Evolutionary conservation across 129 eudicot genomes (phyloP).

Genomic region (Ambrosia trifida): DNA sequence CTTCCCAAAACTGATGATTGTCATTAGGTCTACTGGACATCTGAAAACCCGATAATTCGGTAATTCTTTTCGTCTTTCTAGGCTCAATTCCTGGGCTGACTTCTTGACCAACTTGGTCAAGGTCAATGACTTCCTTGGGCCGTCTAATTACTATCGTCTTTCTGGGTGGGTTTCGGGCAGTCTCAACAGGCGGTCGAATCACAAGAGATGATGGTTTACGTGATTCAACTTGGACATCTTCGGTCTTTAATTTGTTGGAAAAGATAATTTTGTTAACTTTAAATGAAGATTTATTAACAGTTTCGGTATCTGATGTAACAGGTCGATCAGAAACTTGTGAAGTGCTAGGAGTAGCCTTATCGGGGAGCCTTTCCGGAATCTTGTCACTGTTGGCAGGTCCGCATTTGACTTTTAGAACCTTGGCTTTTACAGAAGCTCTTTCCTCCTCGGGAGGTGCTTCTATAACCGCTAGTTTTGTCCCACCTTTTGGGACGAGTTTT

Average conservation of each 20-base stretch:
- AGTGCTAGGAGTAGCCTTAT: constrained; percentile 60
- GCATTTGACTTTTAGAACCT: constrained; percentile 78
- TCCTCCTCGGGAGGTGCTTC: constrained; percentile 78
- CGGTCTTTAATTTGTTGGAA: constrained; percentile 61
- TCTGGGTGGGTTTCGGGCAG: constrained; percentile 35
- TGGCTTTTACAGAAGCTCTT: constrained; percentile 57
- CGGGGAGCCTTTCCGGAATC: constrained; percentile 24
- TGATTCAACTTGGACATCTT: constrained; percentile 58
- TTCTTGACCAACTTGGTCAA: constrained; percentile 73
- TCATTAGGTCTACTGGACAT: constrained; percentile 38
- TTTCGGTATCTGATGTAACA: constrained; percentile 59
- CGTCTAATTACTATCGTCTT: constrained; percentile 69
- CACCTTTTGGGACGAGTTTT: constrained; percentile 53
- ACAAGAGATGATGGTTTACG: constrained; percentile 63
- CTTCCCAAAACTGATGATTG: constrained; percentile 43
- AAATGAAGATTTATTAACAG: constrained; percentile 47
- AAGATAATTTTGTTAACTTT: constrained; percentile 76
- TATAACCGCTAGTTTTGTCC: constrained; percentile 47
- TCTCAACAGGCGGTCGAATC: constrained; percentile 70
- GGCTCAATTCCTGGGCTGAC: constrained; percentile 58
- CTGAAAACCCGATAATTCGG: constrained; percentile 64
- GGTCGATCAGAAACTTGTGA: constrained; percentile 72
- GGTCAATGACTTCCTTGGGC: constrained; percentile 65
- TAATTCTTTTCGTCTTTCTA: constrained; percentile 68
- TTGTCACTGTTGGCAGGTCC: constrained; percentile 49